A percentile compares a stretch with the other conserved stretches of the same genome.
phyloP scores from a whole-genome alignment of 495 filamentous ascomycete genomes.

The Cercophora sp. region DNA sequence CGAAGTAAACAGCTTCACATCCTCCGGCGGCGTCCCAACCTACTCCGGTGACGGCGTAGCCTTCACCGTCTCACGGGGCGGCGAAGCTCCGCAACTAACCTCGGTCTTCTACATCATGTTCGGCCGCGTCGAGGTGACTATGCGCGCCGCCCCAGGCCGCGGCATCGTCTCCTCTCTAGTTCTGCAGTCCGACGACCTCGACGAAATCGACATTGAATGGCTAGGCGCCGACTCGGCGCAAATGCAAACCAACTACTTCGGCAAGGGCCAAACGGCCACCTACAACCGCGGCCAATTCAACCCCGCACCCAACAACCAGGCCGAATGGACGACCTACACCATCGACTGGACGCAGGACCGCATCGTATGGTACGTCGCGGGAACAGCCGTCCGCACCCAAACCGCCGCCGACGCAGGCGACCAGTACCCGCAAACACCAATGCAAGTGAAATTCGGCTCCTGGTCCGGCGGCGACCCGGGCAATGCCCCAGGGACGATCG shows the following conservation, averaged over 20 bases:
- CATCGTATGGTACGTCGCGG: slow-evolving; percentile 80
- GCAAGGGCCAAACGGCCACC: slow-evolving; percentile 72
- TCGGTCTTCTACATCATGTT: slow-evolving; percentile 81
- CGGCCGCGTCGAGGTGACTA: slow-evolving; percentile 66
- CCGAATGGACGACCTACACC: slow-evolving; percentile 79
- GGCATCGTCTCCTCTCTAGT: slow-evolving; percentile 83
- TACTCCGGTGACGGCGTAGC: slow-evolving; percentile 73
- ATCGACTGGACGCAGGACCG: slow-evolving; percentile 77
- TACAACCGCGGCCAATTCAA: slow-evolving; percentile 74
- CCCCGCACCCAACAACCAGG: slow-evolving; percentile 58
- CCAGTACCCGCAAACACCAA: slow-evolving; percentile 88
- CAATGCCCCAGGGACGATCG: slow-evolving; percentile 71
- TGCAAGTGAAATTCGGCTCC: slow-evolving; percentile 78
- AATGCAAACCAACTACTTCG: slow-evolving; percentile 91
- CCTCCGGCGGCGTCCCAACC: slow-evolving; percentile 57
- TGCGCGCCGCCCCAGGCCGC: slow-evolving; percentile 65
- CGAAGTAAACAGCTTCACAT: slow-evolving; percentile 63
- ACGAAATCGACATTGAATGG: slow-evolving; percentile 95
- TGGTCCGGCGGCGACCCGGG: slow-evolving; percentile 81
- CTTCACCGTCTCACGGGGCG: slow-evolving; percentile 79
- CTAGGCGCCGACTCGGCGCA: slow-evolving; percentile 57
- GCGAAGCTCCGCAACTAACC: slow-evolving; percentile 78
- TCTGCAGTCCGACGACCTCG: slow-evolving; percentile 82
- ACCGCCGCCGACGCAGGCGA: slow-evolving; percentile 50
- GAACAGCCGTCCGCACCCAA: slow-evolving; percentile 64